phyloP scores from a whole-genome alignment of 2,329 filamentous ascomycete species.

The Paramyrothecium sp. region DNA sequence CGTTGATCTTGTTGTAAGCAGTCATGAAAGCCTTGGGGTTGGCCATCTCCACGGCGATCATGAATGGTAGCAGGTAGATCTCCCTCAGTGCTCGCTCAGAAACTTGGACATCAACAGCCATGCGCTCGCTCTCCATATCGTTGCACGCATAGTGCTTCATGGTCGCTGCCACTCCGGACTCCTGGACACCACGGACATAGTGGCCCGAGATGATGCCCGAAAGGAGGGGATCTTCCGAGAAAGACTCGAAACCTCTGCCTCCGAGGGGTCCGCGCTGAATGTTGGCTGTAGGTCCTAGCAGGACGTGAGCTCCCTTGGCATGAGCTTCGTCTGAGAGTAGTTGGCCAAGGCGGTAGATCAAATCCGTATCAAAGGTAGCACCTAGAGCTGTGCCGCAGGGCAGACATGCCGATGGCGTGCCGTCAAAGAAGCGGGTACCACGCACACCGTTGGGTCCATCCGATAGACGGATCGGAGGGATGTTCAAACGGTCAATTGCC shows the following conservation, averaged over 20 bases:
- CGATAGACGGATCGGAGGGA: conserved; percentile 12
- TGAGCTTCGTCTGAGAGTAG: conserved; percentile 7
- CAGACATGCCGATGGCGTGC: conserved; percentile 7
- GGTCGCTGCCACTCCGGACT: conserved; percentile 33
- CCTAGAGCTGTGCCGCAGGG: conserved; percentile 11
- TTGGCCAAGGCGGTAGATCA: conserved; percentile 6
- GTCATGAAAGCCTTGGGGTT: conserved; percentile 40
- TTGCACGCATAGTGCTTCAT: conserved; percentile 41
- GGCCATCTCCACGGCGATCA: conserved; percentile 36
- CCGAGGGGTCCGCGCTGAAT: conserved; percentile 36
- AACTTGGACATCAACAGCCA: conserved; percentile 12
- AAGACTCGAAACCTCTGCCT: conserved; percentile 37
- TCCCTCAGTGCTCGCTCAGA: conserved; percentile 14
- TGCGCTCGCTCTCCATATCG: conserved; percentile 21
- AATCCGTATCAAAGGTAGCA: conserved; percentile 10
- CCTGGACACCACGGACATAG: conserved; percentile 31
- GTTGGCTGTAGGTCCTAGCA: conserved; percentile 21
- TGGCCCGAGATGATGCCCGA: conserved; percentile 29
- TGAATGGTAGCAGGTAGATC: conserved; percentile 40
- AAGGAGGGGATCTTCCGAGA: conserved; percentile 37
- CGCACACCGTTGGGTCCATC: conserved; percentile 19
- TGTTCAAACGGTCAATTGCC: conserved; percentile 9
- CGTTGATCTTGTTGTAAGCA: conserved; percentile 43
- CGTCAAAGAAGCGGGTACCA: conserved; percentile 10
- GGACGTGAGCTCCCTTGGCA: background rate